These are phyloP conservation scores for Amanita rubescens DNA, from an alignment of 768 basidiomycete genomes.

Conservation along the genomic window DNA sequence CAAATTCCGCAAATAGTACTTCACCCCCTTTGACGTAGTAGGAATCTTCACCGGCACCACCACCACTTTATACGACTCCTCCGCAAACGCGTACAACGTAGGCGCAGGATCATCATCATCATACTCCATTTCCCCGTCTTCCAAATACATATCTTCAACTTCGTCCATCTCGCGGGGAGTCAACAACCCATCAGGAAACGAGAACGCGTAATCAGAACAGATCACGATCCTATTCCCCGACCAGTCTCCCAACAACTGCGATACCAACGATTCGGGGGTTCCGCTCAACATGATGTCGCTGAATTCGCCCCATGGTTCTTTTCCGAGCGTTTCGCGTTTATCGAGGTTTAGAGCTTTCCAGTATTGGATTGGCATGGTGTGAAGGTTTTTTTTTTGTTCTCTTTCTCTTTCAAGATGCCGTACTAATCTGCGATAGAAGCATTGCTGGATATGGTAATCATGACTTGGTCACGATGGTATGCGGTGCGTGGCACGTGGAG, in stretches of 20 bases:
- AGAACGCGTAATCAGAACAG: constrained; percentile 7
- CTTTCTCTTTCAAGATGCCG: too few species aligned
- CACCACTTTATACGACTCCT: constrained; percentile 7
- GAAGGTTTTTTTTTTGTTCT: too few species aligned
- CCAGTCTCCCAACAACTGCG: background rate
- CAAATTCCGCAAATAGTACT: constrained; percentile 3
- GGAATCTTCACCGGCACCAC: background rate
- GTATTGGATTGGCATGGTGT: constrained; percentile 5
- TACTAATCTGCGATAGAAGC: too few species aligned
- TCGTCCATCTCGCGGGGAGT: constrained; percentile 5
- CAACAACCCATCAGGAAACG: constrained; percentile 8
- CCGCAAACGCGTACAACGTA: constrained; percentile 2
- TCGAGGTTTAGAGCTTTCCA: constrained; percentile 8
- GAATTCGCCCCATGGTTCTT: constrained; percentile 5
- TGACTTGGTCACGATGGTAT: too few species aligned
- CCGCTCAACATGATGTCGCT: background rate
- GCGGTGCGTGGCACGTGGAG: too few species aligned
- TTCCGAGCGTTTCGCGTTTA: constrained; percentile 2
- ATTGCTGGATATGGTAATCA: too few species aligned
- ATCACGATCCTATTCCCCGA: constrained; percentile 7
- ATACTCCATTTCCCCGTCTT: background rate
- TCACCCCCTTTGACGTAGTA: background rate
- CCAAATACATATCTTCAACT: constrained; percentile 8
- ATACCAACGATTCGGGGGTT: too few species aligned
- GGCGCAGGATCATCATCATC: constrained; percentile 5